Evolutionary conservation across 2,329 filamentous ascomycete species (phyloP).

Genomic region (Ophiocordyceps camponoti-rufipedis): DNA sequence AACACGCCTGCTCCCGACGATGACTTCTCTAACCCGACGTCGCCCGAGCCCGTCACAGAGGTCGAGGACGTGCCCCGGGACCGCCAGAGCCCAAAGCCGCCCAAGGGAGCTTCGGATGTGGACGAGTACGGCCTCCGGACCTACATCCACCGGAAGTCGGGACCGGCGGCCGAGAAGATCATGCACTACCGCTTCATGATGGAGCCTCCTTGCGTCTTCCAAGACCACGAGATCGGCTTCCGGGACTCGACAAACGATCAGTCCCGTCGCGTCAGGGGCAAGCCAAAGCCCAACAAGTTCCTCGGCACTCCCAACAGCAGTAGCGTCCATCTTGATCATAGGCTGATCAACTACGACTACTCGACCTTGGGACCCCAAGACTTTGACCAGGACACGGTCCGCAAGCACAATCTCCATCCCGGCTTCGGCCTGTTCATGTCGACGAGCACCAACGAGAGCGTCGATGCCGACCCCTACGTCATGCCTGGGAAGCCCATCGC

Average conservation of each 20-base stretch:
- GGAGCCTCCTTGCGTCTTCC: conserved; percentile 27
- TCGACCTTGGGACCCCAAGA: conserved; percentile 28
- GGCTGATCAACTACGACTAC: conserved; percentile 32
- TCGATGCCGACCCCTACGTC: conserved; percentile 19
- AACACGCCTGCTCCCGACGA: conserved; percentile 17
- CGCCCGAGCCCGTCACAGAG: conserved; percentile 17
- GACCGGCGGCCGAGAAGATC: conserved; percentile 18
- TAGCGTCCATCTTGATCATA: conserved; percentile 34
- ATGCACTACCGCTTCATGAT: conserved; percentile 31
- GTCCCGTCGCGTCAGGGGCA: background rate
- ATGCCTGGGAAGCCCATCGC: conserved; percentile 29
- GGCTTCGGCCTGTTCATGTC: conserved; percentile 33
- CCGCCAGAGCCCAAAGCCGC: conserved; percentile 18
- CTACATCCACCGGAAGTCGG: conserved; percentile 12
- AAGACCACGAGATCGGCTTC: conserved; percentile 39
- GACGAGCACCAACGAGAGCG: conserved; percentile 25
- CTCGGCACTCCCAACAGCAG: conserved; percentile 34
- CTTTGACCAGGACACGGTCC: conserved; percentile 30
- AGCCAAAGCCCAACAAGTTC: conserved; percentile 18
- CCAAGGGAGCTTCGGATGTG: conserved; percentile 22
- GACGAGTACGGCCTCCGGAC: conserved; percentile 34
- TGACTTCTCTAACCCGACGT: conserved; percentile 12
- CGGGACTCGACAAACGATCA: conserved; percentile 39
- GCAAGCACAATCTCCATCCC: conserved; percentile 32
- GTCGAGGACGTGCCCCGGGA: conserved; percentile 4